Base-by-base conservation (phyloP, 2,329 filamentous ascomycete species). In the Fusarium sp. region DNA sequence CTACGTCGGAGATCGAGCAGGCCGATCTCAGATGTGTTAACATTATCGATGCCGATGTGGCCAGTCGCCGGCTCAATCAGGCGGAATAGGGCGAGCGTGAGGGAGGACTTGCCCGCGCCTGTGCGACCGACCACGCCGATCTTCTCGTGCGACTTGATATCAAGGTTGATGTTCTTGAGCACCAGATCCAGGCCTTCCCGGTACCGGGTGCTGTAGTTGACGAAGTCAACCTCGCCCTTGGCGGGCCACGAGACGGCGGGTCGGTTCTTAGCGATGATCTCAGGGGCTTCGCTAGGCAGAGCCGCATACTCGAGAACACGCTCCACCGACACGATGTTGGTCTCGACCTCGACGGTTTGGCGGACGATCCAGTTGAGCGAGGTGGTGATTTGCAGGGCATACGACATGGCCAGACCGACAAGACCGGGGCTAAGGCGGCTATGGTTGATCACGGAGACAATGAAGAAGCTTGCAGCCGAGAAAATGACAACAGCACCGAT, bases 321-420 rank as follows among this genome's bases (percentile, higher is more conserved):
- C 87, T 99, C 96, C 40, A 99, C 96, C 11, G 96, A 98, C 53
- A 99, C 96, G 79, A 99, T 99, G 83, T 99, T 99, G n/a, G 96
- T 98, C 87, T 99, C 97, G n/a, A 99, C 96, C 83, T 99, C 97
- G 36, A 99, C 96, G 0, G 95, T 98, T 84, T 99, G 96, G 67
- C 97, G 92, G 60, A 99, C 96, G 79, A 99, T 98, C 96, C 96
- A 99, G 86, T 98, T 99, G 79, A 99, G 89, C 38, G 95, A 98
- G 75, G 96, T 94, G 2, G 96, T 99, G 80, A 99, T 98, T 85
- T 98, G 94, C 72, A 99, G 89, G 42, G 95, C 96, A 84, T 98
- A 98, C 55, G 96, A 98, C 95, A 99, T 98, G 73, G 94, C 91
- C 79, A 99, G 87, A 86, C 97, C 97, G 61, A 98, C 95, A 83